Conservation (phyloP, 495 filamentous ascomycete species). For the Chaetomium fimeti region DNA sequence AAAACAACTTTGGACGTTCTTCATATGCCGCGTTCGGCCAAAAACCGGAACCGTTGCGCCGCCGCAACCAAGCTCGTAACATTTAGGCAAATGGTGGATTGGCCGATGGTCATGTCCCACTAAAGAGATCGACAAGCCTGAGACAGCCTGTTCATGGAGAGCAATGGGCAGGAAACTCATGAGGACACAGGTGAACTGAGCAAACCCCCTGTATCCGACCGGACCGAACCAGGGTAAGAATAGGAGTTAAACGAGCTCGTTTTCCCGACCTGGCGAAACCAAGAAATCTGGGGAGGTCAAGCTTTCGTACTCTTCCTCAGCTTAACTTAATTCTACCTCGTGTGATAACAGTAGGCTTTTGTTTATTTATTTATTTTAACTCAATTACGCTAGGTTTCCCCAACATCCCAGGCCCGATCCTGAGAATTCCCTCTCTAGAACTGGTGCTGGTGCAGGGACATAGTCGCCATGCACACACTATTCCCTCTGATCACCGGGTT, state of each 20-base stretch:
- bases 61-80: neutral
- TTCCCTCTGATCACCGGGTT: neutral
- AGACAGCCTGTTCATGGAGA: neutral
- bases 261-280: no score
- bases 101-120: constrained; percentile 7
- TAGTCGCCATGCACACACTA: neutral
- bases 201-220: no score
- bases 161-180: neutral
- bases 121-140: constrained; percentile 1
- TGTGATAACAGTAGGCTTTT: no score
- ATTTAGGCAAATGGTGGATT: constrained; percentile 20
- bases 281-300: no score
- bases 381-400: neutral
- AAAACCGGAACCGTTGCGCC: neutral
- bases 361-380: no score
- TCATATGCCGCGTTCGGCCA: neutral
- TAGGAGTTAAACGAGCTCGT: no score
- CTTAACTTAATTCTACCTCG: no score
- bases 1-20: neutral
- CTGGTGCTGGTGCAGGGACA: neutral
- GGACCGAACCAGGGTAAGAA: no score
- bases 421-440: neutral
- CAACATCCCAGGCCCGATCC: neutral
- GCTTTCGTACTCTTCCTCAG: no score
- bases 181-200: no score